These are phyloP conservation scores for Cupressus sempervirens DNA, from an alignment of 75 land plant genomes.

Conservation along the genomic window DNA sequence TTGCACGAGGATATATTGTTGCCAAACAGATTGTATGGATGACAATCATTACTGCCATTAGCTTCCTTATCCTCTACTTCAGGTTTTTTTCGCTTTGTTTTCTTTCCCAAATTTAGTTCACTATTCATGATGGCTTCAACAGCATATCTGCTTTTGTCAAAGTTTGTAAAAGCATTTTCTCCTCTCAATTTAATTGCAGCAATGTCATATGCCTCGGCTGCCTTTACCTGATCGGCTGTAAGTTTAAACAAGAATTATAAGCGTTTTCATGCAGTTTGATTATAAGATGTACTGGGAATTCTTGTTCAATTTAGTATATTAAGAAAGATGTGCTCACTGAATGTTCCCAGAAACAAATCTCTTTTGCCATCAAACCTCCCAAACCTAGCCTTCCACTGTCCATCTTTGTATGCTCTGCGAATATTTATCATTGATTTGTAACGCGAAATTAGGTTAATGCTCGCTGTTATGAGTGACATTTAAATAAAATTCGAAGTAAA, in stretches of 20 bases:
- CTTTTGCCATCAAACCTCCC: slow-evolving; percentile 79
- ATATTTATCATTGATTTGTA: not conserved
- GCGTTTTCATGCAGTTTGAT: not conserved
- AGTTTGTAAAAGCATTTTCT: slow-evolving; percentile 71
- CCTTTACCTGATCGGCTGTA: slow-evolving; percentile 69
- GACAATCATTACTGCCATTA: no score
- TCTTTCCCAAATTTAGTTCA: slow-evolving; percentile 13
- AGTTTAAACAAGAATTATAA: slow-evolving; percentile 4
- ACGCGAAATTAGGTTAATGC: no score
- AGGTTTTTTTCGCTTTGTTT: no score
- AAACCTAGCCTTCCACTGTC: not conserved
- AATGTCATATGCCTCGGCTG: slow-evolving; percentile 83
- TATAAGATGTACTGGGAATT: not conserved
- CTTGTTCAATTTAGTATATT: not conserved
- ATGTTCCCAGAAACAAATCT: slow-evolving; percentile 77
- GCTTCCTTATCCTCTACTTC: not conserved
- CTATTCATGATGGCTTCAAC: slow-evolving; percentile 35
- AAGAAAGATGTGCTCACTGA: slow-evolving; percentile 44
- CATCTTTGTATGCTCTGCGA: slow-evolving; percentile 71
- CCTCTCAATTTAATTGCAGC: slow-evolving; percentile 87
- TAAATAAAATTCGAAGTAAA: no score
- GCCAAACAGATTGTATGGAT: no score
- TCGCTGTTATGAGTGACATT: no score
- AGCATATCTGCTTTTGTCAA: slow-evolving; percentile 74
- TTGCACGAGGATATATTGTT: no score